Base-by-base conservation (phyloP, 2,329 filamentous ascomycete species). In the Gliomastix tumulicola region DNA sequence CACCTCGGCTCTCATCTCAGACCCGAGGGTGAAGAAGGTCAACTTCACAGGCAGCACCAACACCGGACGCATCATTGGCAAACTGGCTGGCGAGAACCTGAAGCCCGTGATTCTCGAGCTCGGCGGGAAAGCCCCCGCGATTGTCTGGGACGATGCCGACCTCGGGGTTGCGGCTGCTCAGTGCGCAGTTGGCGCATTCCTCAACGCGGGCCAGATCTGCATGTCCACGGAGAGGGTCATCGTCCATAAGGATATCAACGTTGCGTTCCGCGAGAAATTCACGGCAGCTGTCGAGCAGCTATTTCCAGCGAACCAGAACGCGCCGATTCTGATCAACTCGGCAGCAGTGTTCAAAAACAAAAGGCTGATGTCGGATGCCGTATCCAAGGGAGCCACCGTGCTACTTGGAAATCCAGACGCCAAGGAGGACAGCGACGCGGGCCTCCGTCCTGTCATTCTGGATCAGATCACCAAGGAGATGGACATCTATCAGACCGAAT, bases 51-150 rank as follows among this genome's bases (percentile, higher is more conserved):
- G 88, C 22, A 84, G 76, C 49, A 88, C 86, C 0, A 57, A 57
- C 0, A 81, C 92, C 1, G 88, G 88, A 2, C 72, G 77, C 21
- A 82, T 88, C 51, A 78, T 94, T 39, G 83, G 77, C 9, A 66
- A 69, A 16, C 69, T 76, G 8, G 84, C 84, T 0, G 88, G 83
- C 20, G 76, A 83, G 53, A 63, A 83, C 48, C 67, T 92, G 28
- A 94, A 94, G 66, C 87, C 86, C 0, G 72, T 84, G 2, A 65
- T 94, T 3, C 71, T 94, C 49, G 88, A 94, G 57, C 68, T 94
- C 2, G 88, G 88, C 4, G 88, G 88, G 32, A 94, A 94, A 57
- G 82, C 84, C 1, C 78, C 79, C 0, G 79, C 84, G 3, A 82
- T 94, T 41, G 79, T 94, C 1, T 78, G 84, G 56, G 80, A 85